Conservation (phyloP, 352 stramenopile genomes). For the Phytophthora melonis region DNA sequence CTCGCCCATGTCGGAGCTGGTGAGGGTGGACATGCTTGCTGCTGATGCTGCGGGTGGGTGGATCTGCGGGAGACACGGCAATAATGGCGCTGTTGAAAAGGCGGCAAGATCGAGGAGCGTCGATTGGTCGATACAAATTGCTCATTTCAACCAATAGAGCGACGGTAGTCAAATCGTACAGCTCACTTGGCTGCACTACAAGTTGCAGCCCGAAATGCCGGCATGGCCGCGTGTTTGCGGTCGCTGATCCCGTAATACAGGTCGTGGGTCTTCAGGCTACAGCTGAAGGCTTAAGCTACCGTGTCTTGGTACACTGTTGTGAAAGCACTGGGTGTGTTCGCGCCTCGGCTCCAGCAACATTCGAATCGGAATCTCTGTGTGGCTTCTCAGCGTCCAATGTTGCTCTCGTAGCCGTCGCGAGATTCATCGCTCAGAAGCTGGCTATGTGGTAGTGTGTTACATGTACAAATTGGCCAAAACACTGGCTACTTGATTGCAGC, state of each 20-base stretch:
- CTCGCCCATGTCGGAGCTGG: conserved; percentile 83
- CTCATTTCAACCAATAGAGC: neutral
- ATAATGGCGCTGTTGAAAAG: conserved; percentile 1
- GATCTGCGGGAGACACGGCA: no score
- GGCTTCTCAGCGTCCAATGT: no score
- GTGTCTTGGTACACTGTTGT: neutral
- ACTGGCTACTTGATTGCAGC: neutral
- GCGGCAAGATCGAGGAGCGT: conserved; percentile 9
- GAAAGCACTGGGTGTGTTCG: no score
- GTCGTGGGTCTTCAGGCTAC: neutral
- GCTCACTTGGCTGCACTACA: neutral
- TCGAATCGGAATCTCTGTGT: no score
- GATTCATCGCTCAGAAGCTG: neutral
- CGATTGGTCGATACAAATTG: conserved; percentile 12
- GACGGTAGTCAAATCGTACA: neutral
- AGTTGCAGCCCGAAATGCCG: neutral
- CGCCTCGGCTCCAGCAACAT: no score
- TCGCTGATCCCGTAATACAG: neutral
- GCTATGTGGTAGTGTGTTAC: neutral
- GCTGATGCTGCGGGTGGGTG: neutral
- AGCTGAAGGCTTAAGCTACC: no score
- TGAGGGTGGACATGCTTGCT: conserved; percentile 81
- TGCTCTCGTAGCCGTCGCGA: neutral
- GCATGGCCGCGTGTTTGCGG: neutral
- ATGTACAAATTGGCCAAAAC: neutral